Evolutionary conservation across 352 stramenopile genomes (phyloP).

Genomic region (Phytophthora idaei): DNA sequence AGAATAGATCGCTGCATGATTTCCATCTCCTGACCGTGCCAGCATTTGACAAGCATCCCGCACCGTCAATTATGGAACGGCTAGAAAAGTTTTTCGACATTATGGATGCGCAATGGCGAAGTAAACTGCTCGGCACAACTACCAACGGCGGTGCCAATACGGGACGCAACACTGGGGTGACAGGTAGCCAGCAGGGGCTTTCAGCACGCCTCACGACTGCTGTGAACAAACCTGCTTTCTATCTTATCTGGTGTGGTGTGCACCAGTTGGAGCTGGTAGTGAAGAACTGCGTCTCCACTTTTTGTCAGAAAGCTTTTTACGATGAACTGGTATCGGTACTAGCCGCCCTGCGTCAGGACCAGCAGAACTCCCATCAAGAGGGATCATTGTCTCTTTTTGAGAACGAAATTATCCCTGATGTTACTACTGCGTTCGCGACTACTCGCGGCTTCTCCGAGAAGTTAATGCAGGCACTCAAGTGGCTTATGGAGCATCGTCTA

Average conservation of each 20-base stretch:
- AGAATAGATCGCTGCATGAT: conserved; percentile 55
- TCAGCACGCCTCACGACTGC: conserved; percentile 48
- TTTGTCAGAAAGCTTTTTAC: conserved; percentile 61
- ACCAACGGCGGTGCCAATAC: conserved; percentile 48
- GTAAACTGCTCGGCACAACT: conserved; percentile 59
- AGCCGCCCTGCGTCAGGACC: conserved; percentile 38
- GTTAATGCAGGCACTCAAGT: conserved; percentile 56
- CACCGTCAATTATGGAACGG: conserved; percentile 41
- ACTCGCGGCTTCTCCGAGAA: conserved; percentile 48
- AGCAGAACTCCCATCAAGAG: conserved; percentile 16
- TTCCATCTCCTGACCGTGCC: conserved; percentile 63
- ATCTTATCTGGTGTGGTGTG: conserved; percentile 64
- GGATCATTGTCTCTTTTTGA: conserved; percentile 21
- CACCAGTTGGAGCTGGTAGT: conserved; percentile 67
- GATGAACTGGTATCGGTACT: conserved; percentile 56
- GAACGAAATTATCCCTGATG: conserved; percentile 46
- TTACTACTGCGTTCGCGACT: conserved; percentile 33
- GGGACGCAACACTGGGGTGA: conserved; percentile 48
- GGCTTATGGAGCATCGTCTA: conserved; percentile 52
- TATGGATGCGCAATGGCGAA: conserved; percentile 55
- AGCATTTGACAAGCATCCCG: conserved; percentile 47
- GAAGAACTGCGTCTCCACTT: conserved; percentile 52
- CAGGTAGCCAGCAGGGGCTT: conserved; percentile 53
- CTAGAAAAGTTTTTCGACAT: conserved; percentile 50
- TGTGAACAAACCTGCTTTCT: conserved; percentile 55